A percentile compares a stretch with the other conserved stretches of the same genome.
phyloP scores from a whole-genome alignment of 2,329 filamentous ascomycete genomes.

The Aspergillus transmontanensis region DNA sequence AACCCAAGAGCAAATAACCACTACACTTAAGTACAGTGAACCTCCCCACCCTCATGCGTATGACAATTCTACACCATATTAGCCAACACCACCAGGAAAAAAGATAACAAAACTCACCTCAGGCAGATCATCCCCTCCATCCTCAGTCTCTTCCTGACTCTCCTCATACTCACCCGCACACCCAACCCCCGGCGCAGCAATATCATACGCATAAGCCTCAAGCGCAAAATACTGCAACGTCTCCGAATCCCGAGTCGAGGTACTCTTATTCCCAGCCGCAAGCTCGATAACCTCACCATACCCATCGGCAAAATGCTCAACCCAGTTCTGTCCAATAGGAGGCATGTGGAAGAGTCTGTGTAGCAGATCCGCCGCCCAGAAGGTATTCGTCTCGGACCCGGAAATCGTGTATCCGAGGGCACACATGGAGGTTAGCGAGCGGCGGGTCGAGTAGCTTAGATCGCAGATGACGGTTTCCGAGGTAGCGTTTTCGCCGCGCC shows the following conservation, averaged over 20 bases:
- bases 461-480: slow-evolving; percentile 71
- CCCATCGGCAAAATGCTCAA: slow-evolving; percentile 65
- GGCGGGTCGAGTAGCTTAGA: slow-evolving; percentile 61
- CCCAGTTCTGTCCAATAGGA: slow-evolving; percentile 58
- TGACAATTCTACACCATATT: slow-evolving; percentile 39
- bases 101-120: slow-evolving; percentile 29
- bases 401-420: slow-evolving; percentile 65
- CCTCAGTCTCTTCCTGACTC: not conserved
- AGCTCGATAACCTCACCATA: slow-evolving; percentile 59
- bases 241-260: slow-evolving; percentile 60
- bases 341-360: slow-evolving; percentile 69
- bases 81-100: no score
- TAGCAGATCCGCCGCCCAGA: slow-evolving; percentile 67
- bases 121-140: slow-evolving; percentile 24
- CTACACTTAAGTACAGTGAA: slow-evolving; percentile 39
- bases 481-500: slow-evolving; percentile 66
- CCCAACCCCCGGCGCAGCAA: slow-evolving; percentile 64
- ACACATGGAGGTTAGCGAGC: slow-evolving; percentile 62
- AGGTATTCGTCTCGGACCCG: slow-evolving; percentile 58
- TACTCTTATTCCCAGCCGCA: slow-evolving; percentile 53
- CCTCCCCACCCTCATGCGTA: slow-evolving; percentile 43
- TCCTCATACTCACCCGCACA: slow-evolving; percentile 52
- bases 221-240: slow-evolving; percentile 70
- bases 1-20: not conserved
- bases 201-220: slow-evolving; percentile 65